Percentiles rank a stretch among this genome's conserved stretches.
Evolutionary conservation across 2,329 filamentous ascomycete species (phyloP).

Genomic region (Byssoonygena ceratinophila): DNA sequence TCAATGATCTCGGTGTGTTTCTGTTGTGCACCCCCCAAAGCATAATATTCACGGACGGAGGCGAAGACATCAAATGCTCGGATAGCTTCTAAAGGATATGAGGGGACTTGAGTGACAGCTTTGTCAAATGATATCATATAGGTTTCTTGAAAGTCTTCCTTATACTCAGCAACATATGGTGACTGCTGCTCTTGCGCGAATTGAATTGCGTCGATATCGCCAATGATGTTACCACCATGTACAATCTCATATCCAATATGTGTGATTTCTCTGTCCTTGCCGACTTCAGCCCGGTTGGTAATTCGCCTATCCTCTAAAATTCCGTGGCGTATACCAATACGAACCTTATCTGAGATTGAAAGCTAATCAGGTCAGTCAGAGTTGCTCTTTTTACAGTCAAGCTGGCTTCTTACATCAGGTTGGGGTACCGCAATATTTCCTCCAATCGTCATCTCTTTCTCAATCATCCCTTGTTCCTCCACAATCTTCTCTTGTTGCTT

Average conservation of each 20-base stretch:
- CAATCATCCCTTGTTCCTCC: too few relatives aligned
- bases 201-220: slow-evolving; percentile 12
- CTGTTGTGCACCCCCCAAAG: not conserved
- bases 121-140: slow-evolving; percentile 12
- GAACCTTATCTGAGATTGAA: not conserved
- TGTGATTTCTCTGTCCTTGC: slow-evolving; percentile 4
- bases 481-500: slow-evolving; percentile 6
- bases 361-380: slow-evolving; percentile 10
- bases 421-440: not conserved
- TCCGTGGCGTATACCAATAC: slow-evolving; percentile 6
- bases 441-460: not conserved
- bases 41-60: slow-evolving; percentile 3
- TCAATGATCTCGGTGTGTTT: not conserved
- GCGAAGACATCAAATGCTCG: slow-evolving; percentile 8
- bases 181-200: not conserved
- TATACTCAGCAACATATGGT: slow-evolving; percentile 11
- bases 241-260: slow-evolving; percentile 8
- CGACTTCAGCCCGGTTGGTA: not conserved
- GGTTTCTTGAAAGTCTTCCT: slow-evolving; percentile 8
- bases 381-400: slow-evolving; percentile 6
- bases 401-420: slow-evolving; percentile 5
- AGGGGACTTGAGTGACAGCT: not conserved
- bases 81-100: slow-evolving; percentile 10
- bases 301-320: slow-evolving; percentile 9
- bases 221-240: slow-evolving; percentile 11